These are phyloP conservation scores for Kregervanrija delftensis DNA, from an alignment of 805 yeast genomes.

Conservation along the genomic window DNA sequence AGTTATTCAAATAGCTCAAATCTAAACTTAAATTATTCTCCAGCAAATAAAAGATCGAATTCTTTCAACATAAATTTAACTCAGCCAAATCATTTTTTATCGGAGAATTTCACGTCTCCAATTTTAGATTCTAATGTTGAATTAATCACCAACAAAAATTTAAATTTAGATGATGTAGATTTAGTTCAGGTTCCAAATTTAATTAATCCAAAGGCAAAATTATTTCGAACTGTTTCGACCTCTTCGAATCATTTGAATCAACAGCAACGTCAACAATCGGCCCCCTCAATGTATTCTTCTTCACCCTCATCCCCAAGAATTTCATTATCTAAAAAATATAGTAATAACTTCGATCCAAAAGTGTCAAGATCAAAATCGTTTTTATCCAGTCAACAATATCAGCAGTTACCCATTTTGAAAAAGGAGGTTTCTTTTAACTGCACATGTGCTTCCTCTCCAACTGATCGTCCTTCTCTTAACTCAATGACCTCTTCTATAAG, in stretches of 20 bases:
- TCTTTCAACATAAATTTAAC: not conserved
- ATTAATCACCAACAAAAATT: slow-evolving; percentile 44
- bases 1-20: no score
- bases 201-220: slow-evolving; percentile 1
- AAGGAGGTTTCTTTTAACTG: not conserved
- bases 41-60: no score
- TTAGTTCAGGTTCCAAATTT: slow-evolving; percentile 40
- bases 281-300: slow-evolving; percentile 1
- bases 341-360: not conserved
- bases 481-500: not conserved
- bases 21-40: no score
- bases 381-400: not conserved
- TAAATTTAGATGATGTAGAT: slow-evolving; percentile 60
- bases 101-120: slow-evolving; percentile 72
- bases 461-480: no score
- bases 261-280: not conserved
- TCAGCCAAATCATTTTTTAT: slow-evolving; percentile 26
- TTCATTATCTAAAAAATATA: slow-evolving; percentile 4
- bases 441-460: not conserved
- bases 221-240: slow-evolving; percentile 5
- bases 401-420: not conserved
- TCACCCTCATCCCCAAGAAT: slow-evolving; percentile 3
- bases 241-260: not conserved
- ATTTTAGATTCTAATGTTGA: slow-evolving; percentile 74
- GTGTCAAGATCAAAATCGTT: slow-evolving; percentile 1